These are phyloP conservation scores for Wickerhamomyces bovis DNA, from an alignment of 805 yeast species.

Conservation along the genomic window DNA sequence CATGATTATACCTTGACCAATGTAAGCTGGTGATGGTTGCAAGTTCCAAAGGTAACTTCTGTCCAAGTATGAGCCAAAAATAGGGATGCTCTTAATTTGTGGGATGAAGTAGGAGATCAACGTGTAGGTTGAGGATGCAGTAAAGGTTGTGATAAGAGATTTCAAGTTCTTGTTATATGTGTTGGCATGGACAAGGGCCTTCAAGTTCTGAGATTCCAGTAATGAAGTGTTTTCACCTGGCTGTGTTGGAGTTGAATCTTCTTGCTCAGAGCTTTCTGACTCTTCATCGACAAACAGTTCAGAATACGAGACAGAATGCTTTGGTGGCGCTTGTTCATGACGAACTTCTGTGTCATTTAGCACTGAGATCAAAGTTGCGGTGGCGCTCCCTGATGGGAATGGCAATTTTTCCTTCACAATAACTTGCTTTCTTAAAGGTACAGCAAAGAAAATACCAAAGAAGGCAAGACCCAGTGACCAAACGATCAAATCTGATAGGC, in stretches of 20 bases:
- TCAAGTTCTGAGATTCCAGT: slow-evolving; percentile 28
- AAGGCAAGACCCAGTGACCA: slow-evolving; percentile 90
- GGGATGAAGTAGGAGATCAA: slow-evolving; percentile 70
- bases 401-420: slow-evolving; percentile 82
- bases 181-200: slow-evolving; percentile 22
- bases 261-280: slow-evolving; percentile 10
- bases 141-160: slow-evolving; percentile 56
- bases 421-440: slow-evolving; percentile 81
- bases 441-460: slow-evolving; percentile 93
- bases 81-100: slow-evolving; percentile 56
- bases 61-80: slow-evolving; percentile 67
- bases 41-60: slow-evolving; percentile 71
- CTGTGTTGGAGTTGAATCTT: not conserved
- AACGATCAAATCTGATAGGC: slow-evolving; percentile 49
- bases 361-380: slow-evolving; percentile 88
- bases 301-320: slow-evolving; percentile 12
- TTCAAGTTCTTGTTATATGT: slow-evolving; percentile 51
- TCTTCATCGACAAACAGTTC: slow-evolving; percentile 12
- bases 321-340: slow-evolving; percentile 9
- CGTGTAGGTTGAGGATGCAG: slow-evolving; percentile 68
- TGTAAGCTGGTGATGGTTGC: slow-evolving; percentile 95
- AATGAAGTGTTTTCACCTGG: slow-evolving; percentile 11
- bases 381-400: slow-evolving; percentile 94
- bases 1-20: slow-evolving; percentile 98
- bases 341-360: slow-evolving; percentile 62